Base-by-base conservation (phyloP, 2,329 filamentous ascomycete species). In the Helotiales sp. region DNA sequence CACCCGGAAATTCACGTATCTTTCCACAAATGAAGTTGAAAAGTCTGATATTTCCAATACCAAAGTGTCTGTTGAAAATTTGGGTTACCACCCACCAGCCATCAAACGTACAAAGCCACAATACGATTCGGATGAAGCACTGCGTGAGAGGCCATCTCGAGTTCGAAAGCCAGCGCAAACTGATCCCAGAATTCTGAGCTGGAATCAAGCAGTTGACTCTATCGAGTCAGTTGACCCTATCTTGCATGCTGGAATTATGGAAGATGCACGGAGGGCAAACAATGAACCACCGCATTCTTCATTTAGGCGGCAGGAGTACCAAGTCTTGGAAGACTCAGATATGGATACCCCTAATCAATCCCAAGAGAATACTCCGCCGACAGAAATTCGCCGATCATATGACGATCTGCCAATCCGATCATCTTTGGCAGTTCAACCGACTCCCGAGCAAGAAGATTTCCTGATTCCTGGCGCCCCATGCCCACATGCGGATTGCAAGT, bases 131-230 rank as follows among this genome's bases (percentile, higher is more conserved):
- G 32, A 24, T 20, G 47, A 37, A 52, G 32, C 37, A 49, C 20
- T 26, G 34, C 47, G 43, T 40, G 59, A 66, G 28, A 66, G 68
- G 15, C 70, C 74, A 49, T 45, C 54, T 28, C 67, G 73, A 52
- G 30, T 68, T 57, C 66, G 73, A 30, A 73, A 69, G 57, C 75
- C 74, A 58, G 68, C 66, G 13, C 69, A 74, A 37, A 67, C 68
- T 26, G 74, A 75, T 58, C 70, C 73, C 8, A 70, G 65, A 40
- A 69, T 76, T 10, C 65, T 76, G 28, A 74, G 67, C 64, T 77
- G 75, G 76, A 69, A 70, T n/a, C 69, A 76, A 45, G 75, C 75
- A n/a, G 70, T 74, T 20, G 69, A 72, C 30, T 64, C 67, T 8
- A 73, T 76, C 17, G 70, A 74, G 68, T 66, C 69, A 11, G 24